Conservation (phyloP, 176 grass and related monocot genomes). For the Triticum dicoccoides region DNA sequence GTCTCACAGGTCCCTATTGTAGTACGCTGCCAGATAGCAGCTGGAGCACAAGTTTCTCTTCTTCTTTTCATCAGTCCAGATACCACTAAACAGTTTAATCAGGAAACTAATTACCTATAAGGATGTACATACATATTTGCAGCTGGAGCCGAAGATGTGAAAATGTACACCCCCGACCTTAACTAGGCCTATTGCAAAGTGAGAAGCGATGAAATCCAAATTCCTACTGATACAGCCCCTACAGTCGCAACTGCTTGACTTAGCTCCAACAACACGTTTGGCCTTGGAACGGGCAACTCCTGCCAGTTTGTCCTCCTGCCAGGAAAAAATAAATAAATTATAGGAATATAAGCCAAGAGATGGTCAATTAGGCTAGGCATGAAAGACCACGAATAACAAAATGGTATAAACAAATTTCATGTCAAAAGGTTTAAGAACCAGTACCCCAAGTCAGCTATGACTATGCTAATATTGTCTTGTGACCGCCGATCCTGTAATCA, state of each 20-base stretch:
- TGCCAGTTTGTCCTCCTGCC: constrained; percentile 91
- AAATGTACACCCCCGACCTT: constrained; percentile 7
- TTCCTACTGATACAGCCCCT: constrained; percentile 72
- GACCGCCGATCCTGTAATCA: constrained; percentile 66
- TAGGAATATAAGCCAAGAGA: constrained; percentile 20
- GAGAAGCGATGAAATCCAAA: constrained; percentile 80
- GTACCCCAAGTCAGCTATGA: constrained; percentile 96
- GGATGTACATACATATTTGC: constrained; percentile 37
- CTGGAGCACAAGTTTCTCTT: constrained; percentile 12
- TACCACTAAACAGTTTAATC: constrained; percentile 10
- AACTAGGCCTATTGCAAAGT: constrained; percentile 40
- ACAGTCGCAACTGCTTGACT: constrained; percentile 84
- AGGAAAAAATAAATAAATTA: not conserved
- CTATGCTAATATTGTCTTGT: constrained; percentile 89
- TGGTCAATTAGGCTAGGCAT: not conserved
- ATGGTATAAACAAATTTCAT: constrained; percentile 15
- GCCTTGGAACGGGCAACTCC: constrained; percentile 58
- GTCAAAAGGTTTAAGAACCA: constrained; percentile 26
- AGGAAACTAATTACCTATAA: constrained; percentile 18
- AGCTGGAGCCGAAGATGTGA: constrained; percentile 10
- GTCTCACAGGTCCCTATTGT: not conserved
- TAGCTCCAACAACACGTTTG: constrained; percentile 75
- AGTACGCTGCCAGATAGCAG: not conserved
- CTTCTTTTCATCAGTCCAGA: constrained; percentile 1
- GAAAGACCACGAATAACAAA: not conserved